These are phyloP conservation scores for Fonsecaea pugnacius DNA, from an alignment of 2,329 filamentous ascomycete genomes.

Conservation along the genomic window DNA sequence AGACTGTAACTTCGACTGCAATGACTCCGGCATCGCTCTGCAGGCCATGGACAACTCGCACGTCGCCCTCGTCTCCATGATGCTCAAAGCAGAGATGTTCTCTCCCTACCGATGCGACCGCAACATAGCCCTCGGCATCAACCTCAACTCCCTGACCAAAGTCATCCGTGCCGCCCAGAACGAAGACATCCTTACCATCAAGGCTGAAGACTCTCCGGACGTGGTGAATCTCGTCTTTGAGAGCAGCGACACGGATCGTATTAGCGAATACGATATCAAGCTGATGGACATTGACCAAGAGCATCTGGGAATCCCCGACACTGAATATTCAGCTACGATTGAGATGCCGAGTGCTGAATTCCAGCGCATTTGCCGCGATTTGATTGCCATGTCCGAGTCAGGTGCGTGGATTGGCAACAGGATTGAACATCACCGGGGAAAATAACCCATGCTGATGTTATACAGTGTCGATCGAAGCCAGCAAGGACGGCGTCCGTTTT, in stretches of 20 bases:
- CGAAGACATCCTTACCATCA: conserved; percentile 93
- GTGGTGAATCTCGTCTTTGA: conserved; percentile 96
- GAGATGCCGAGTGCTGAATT: conserved; percentile 88
- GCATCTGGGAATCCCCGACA: conserved; percentile 97
- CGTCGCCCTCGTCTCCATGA: conserved; percentile 98
- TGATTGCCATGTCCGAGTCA: conserved; percentile 91
- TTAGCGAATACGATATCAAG: conserved; percentile 99
- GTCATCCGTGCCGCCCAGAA: conserved; percentile 92
- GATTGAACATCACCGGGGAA: neutral
- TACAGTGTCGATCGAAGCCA: conserved; percentile 89
- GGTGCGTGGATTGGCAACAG: conserved; percentile 61
- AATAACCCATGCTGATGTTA: conserved; percentile 6
- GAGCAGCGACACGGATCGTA: conserved; percentile 81
- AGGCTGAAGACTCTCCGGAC: conserved; percentile 96
- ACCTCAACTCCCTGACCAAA: conserved; percentile 94
- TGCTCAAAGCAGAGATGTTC: conserved; percentile 95
- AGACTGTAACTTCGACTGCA: conserved; percentile 99
- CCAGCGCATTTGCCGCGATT: conserved; percentile 89
- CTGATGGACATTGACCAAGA: conserved; percentile 99
- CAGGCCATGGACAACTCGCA: conserved; percentile 99
- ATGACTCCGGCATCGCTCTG: conserved; percentile 96
- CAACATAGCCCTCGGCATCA: conserved; percentile 97
- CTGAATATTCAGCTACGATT: conserved; percentile 94
- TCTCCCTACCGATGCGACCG: conserved; percentile 96
- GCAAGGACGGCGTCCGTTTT: conserved; percentile 97